Evolutionary conservation across 257 asterid genomes (phyloP).

Genomic region (Solanum phureja): DNA sequence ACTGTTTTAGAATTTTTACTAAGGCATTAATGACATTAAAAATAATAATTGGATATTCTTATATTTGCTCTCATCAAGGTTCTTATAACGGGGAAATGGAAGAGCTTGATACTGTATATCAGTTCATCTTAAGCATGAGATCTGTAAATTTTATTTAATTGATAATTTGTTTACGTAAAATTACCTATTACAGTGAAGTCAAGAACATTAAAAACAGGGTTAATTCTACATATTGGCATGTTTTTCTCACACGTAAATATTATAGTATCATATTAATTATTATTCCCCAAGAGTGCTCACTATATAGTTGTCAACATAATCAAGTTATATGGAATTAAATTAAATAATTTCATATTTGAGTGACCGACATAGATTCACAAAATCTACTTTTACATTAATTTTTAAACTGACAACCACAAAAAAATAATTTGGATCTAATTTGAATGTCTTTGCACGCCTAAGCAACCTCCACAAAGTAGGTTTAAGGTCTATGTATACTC

Average conservation of each 20-base stretch:
- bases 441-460: neutral
- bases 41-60: neutral
- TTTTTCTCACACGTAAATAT: too few relatives aligned
- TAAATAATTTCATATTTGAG: neutral
- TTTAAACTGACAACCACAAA: neutral
- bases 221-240: too few relatives aligned
- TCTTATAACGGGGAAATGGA: neutral
- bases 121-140: neutral
- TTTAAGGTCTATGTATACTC: neutral
- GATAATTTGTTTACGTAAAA: neutral
- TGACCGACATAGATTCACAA: neutral
- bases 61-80: neutral
- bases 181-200: neutral
- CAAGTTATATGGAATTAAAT: neutral
- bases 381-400: neutral
- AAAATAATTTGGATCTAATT: neutral
- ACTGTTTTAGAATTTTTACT: neutral
- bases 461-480: neutral
- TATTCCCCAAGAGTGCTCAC: too few relatives aligned
- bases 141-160: neutral
- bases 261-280: too few relatives aligned
- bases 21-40: neutral
- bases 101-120: neutral
- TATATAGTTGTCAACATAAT: neutral
- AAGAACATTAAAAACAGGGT: neutral